phyloP scores from a whole-genome alignment of 768 basidiomycete species.

The Tricholomella constricta region DNA sequence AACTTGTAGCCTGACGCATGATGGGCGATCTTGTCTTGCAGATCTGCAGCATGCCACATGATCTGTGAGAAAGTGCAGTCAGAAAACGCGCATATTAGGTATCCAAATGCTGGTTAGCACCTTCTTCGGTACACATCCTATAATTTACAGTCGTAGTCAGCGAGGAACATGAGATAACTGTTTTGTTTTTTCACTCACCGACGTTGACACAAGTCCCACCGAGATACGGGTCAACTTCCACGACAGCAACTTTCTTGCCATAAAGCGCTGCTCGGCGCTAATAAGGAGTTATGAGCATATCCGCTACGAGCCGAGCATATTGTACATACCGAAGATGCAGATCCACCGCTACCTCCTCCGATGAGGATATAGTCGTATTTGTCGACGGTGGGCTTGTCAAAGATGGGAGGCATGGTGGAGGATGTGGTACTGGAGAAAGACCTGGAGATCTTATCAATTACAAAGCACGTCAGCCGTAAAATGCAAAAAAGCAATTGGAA shows the following conservation, averaged over 20 bases:
- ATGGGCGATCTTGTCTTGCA: conserved; percentile 80
- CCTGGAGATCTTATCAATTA: conserved; percentile 45
- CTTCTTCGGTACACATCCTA: conserved; percentile 98
- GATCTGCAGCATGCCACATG: conserved; percentile 97
- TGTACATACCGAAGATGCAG: conserved; percentile 75
- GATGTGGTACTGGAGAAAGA: conserved; percentile 39
- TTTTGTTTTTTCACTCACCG: conserved; percentile 59
- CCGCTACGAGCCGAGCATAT: neutral
- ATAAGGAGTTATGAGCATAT: neutral
- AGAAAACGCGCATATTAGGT: neutral
- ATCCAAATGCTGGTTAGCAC: conserved; percentile 24
- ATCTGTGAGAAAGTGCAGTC: conserved; percentile 51
- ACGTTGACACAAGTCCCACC: conserved; percentile 99
- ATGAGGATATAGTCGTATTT: conserved; percentile 87
- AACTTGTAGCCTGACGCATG: conserved; percentile 77
- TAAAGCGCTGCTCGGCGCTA: conserved; percentile 91
- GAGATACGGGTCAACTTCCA: conserved; percentile 72
- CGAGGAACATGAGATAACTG: neutral
- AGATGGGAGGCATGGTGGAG: conserved; percentile 71
- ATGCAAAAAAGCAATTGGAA: conserved; percentile 1
- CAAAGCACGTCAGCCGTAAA: conserved; percentile 18
- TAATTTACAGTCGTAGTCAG: neutral
- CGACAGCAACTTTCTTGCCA: conserved; percentile 90
- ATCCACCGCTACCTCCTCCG: conserved; percentile 93
- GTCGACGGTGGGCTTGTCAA: conserved; percentile 57